These are phyloP conservation scores for Phytophthora megakarya DNA, from an alignment of 352 stramenopile genomes.

Conservation along the genomic window DNA sequence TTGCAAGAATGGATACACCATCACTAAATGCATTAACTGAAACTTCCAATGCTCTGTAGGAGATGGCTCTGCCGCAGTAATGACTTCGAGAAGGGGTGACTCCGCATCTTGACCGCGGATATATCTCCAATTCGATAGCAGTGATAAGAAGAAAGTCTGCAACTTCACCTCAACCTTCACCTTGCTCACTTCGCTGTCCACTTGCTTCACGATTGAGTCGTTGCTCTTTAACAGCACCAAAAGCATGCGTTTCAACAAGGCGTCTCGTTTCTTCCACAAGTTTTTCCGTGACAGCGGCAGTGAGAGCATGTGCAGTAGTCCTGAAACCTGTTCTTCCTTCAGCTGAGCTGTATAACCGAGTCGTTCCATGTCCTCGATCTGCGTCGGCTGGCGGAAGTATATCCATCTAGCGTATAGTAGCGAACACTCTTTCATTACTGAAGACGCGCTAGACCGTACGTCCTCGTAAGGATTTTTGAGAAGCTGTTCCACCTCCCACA, in stretches of 20 bases:
- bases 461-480: conserved; percentile 65
- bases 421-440: conserved; percentile 55
- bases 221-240: conserved; percentile 56
- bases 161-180: conserved; percentile 58
- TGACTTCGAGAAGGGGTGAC: conserved; percentile 31
- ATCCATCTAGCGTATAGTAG: conserved; percentile 65
- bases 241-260: conserved; percentile 47
- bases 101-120: conserved; percentile 26
- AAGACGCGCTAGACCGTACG: conserved; percentile 43
- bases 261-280: conserved; percentile 53
- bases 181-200: conserved; percentile 64
- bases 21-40: conserved; percentile 75
- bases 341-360: conserved; percentile 32
- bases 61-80: conserved; percentile 48
- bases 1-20: conserved; percentile 69
- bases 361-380: conserved; percentile 57
- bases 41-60: conserved; percentile 73
- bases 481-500: conserved; percentile 53
- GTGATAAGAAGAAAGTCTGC: conserved; percentile 55
- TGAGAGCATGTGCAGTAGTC: conserved; percentile 46
- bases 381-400: conserved; percentile 41
- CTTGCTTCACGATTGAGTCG: conserved; percentile 48
- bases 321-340: conserved; percentile 50
- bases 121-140: conserved; percentile 63
- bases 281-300: conserved; percentile 43